A percentile compares a stretch with the other conserved stretches of the same genome.
Conservation (phyloP, 1,139 yeast genomes). For the Kluyveromyces marxianus region DNA sequence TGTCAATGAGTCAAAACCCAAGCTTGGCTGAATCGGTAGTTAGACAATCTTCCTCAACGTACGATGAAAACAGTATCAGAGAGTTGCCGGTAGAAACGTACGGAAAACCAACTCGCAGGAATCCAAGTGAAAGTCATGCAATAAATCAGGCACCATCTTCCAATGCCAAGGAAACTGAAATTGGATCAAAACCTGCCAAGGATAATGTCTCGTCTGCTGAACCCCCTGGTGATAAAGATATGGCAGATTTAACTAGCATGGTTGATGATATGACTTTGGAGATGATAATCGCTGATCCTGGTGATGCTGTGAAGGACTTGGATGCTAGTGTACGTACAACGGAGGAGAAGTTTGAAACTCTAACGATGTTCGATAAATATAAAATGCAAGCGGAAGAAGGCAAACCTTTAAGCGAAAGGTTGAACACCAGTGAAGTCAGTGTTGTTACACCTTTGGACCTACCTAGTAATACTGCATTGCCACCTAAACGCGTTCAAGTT, state of each 20-base stretch:
- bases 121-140: slow-evolving; percentile 10
- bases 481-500: neutral
- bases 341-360: slow-evolving; percentile 19
- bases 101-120: neutral
- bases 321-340: slow-evolving; percentile 9
- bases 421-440: slow-evolving; percentile 14
- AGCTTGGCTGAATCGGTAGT: neutral
- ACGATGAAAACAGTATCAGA: slow-evolving; percentile 6
- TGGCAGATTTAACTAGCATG: neutral
- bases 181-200: neutral
- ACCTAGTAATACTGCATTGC: neutral
- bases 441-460: slow-evolving; percentile 18
- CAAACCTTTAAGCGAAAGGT: slow-evolving; percentile 8
- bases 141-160: neutral
- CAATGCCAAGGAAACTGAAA: neutral
- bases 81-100: slow-evolving; percentile 3
- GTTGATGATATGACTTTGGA: slow-evolving; percentile 31
- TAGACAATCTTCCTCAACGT: slow-evolving; percentile 6
- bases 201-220: neutral
- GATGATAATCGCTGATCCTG: slow-evolving; percentile 17
- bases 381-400: slow-evolving; percentile 12
- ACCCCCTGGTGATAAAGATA: neutral
- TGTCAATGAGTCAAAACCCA: slow-evolving; percentile 18
- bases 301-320: slow-evolving; percentile 11
- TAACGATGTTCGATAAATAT: slow-evolving; percentile 26